Base-by-base conservation (phyloP, 192 early-diverging fungal genomes). In the Gigaspora rosea region DNA sequence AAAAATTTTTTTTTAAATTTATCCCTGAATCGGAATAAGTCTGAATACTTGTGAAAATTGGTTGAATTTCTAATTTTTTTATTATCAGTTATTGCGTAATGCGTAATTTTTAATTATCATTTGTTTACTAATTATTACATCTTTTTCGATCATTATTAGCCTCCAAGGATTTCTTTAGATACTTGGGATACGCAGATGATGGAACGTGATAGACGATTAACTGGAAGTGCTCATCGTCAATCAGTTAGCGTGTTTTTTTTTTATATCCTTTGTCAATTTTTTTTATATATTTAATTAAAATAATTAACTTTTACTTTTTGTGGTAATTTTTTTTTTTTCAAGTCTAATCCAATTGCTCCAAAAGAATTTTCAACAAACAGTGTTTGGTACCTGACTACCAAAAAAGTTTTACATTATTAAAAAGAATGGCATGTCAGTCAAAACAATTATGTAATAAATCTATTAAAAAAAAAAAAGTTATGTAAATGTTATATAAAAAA, bases 101-200 rank as follows among this genome's bases (percentile, higher is more conserved):
- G 27, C 27, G 27, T 27, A 27, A 27, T 27, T 27, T 27, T 27
- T 27, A 27, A 27, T 27, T 27, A 27, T 27, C 0, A 27, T 27
- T 41, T 0, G 0, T 41, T 3, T 41, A 41, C 5, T 3, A 41
- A 41, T 41, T 41, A 5, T 41, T 41, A 2, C 36, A 27, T 27
- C 7, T 41, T 41, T 41, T 7, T 41, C 7, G 41, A 41, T 41
- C 7, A 7, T 33, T 11, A 7, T 33, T 82, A 91, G 89, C 83
- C 87, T 49, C 80, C 84, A 35, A 88, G 93, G 80, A 89, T 86
- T 81, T 84, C 83, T 80, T 67, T 92, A 56, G 91, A 91, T 73
- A 86, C 85, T 79, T 94, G 93, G 93, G 93, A 94, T 68, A 82
- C 82, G 71, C 85, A 90, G 77, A 94, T 94, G 93, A 89, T 93